Evolutionary conservation across 2,329 filamentous ascomycete species (phyloP), one percentile per base, ranked within the genome.

Genomic region (Beauveria australis): DNA sequence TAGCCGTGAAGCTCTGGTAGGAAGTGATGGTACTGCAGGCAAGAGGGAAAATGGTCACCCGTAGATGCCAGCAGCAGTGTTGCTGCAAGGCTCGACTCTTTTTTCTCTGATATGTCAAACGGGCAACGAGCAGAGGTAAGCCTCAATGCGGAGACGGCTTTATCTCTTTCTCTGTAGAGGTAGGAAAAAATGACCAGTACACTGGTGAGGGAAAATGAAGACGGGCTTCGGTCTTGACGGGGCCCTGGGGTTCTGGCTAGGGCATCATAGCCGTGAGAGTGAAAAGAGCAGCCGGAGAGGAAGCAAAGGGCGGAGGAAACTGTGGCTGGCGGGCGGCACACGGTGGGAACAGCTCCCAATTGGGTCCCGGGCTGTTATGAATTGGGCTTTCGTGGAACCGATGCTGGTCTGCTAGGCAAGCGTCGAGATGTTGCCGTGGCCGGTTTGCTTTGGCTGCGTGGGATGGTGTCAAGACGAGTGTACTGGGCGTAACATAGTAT

Each of bases 241-340:
- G 48, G 37, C 41, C 28, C 22, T 51, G 33, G 18, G 5, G 30
- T 58, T 59, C 49, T 53, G 43, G 19, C 33, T 59, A 59, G 57
- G 57, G 57, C 57, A 53, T 53, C 47, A 33, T 59, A 44, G 33
- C 12, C 47, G 40, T 59, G 24, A 28, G 40, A 52, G 30, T 37
- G 24, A 43, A 49, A 19, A 41, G 54, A 19, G 24, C 33, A 43
- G 12, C 19, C 22, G 7, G 24, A 7, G 28, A 22, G 26, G 5
- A 12, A 24, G 33, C 33, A 37, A 37, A 37, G 18, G 26, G 18
- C 9, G 56, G 22, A 37, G 24, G 40, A 52, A 37, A 12, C 33
- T 37, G 33, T 37, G 33, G 18, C 28, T 33, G n/a, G 37, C 46
- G 18, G 24, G 16, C 18, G 14, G 19, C 28, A 37, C 48, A 37